Conservation (phyloP, 2,329 filamentous ascomycete species). For the Cladophialophora bantiana region DNA sequence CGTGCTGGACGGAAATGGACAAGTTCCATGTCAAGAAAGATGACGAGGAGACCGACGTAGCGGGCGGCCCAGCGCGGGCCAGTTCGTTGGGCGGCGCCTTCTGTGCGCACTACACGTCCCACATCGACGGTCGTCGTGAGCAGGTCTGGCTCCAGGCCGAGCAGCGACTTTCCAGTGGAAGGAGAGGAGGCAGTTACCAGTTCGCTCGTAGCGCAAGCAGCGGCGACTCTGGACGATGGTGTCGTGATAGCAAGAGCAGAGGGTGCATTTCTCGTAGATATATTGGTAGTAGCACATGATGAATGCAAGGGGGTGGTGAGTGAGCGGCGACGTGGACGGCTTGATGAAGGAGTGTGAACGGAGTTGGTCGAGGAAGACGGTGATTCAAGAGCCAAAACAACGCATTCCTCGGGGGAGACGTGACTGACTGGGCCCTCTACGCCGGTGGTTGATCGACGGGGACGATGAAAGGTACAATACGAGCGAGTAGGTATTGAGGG, state of each 20-base stretch:
- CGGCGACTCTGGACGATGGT: slow-evolving; percentile 11
- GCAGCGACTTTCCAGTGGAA: slow-evolving; percentile 11
- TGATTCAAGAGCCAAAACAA: too few relatives aligned
- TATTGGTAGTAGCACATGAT: slow-evolving; percentile 23
- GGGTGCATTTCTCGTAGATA: slow-evolving; percentile 16
- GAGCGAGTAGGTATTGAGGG: too few relatives aligned
- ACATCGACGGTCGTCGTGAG: slow-evolving; percentile 9
- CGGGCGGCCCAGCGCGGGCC: neutral
- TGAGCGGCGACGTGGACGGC: too few relatives aligned
- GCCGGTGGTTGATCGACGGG: too few relatives aligned
- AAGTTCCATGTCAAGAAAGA: neutral
- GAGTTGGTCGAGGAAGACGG: too few relatives aligned
- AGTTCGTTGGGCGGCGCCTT: neutral
- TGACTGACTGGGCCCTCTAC: too few relatives aligned
- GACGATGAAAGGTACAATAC: too few relatives aligned
- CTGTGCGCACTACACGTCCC: neutral
- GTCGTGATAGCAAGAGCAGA: slow-evolving; percentile 20
- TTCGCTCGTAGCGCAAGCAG: slow-evolving; percentile 8
- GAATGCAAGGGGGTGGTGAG: neutral
- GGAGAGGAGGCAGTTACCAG: neutral
- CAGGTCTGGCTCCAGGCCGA: neutral
- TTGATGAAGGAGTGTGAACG: too few relatives aligned
- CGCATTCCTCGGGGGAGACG: too few relatives aligned
- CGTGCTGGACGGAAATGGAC: neutral
- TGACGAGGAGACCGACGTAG: neutral